Evolutionary conservation across 2,329 filamentous ascomycete species (phyloP).

Genomic region (Aphanoascus verrucosus): DNA sequence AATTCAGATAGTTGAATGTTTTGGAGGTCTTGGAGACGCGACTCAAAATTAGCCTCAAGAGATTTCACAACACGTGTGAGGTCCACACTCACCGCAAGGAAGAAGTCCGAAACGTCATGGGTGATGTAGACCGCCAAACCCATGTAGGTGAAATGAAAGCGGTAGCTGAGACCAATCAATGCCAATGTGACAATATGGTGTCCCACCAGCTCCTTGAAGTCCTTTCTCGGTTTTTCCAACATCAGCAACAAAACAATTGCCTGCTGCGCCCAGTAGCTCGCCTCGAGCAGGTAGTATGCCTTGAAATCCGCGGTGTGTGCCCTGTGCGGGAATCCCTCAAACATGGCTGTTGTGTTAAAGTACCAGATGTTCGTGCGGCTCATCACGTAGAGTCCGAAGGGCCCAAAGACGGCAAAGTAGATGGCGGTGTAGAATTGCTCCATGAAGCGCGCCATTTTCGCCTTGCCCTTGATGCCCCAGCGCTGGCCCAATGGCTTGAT

Average conservation of each 20-base stretch:
- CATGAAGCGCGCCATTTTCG: constrained; percentile 86
- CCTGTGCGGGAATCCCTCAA: constrained; percentile 73
- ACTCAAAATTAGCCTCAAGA: background rate
- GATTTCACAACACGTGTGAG: background rate
- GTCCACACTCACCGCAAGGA: constrained; percentile 63
- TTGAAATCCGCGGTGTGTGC: constrained; percentile 75
- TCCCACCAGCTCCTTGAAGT: constrained; percentile 84
- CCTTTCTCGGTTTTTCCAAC: constrained; percentile 86
- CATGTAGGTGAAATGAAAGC: constrained; percentile 95
- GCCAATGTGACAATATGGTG: constrained; percentile 84
- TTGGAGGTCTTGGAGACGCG: constrained; percentile 62
- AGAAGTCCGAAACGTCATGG: constrained; percentile 90
- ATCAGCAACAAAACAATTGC: constrained; percentile 75
- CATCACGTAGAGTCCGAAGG: constrained; percentile 84
- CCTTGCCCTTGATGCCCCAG: constrained; percentile 57
- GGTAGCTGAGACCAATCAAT: constrained; percentile 77
- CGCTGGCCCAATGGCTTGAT: constrained; percentile 64
- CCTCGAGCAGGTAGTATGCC: constrained; percentile 91
- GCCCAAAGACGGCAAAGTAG: constrained; percentile 76
- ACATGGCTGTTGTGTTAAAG: constrained; percentile 86
- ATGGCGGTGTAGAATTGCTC: constrained; percentile 90
- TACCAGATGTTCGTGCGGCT: constrained; percentile 86
- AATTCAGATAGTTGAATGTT: constrained; percentile 80
- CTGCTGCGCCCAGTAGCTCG: constrained; percentile 92
- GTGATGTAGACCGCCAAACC: constrained; percentile 88